Percentiles rank a stretch among this genome's conserved stretches.
Conservation (phyloP, 129 eudicot species). For the Tagetes erecta region DNA sequence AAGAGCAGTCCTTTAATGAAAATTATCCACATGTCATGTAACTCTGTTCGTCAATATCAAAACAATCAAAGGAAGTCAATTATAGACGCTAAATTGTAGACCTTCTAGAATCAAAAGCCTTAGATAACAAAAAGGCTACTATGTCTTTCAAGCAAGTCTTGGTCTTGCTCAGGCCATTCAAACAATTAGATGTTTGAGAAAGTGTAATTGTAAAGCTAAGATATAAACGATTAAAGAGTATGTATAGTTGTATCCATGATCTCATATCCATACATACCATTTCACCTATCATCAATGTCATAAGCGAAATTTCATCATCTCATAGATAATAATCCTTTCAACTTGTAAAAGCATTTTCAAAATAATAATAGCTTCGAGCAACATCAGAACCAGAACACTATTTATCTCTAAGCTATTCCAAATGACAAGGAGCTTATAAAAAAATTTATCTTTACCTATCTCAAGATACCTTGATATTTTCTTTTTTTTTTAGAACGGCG, state of each 20-base stretch:
- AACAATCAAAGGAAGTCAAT: not conserved
- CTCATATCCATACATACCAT: not conserved
- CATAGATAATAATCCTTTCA: not conserved
- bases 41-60: not conserved
- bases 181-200: not conserved
- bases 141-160: not conserved
- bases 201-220: not conserved
- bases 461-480: constrained; percentile 1
- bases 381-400: not conserved
- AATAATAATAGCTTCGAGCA: not conserved
- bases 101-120: too few relatives aligned
- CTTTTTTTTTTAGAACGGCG: too few relatives aligned
- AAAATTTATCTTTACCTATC: not conserved
- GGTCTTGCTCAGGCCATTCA: not conserved
- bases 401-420: not conserved
- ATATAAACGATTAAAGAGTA: not conserved
- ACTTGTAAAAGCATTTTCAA: not conserved
- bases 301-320: not conserved
- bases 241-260: too few relatives aligned
- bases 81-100: too few relatives aligned
- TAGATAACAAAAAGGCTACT: too few relatives aligned
- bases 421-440: constrained; percentile 1
- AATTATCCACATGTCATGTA: not conserved
- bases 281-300: not conserved
- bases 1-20: not conserved